Base-by-base conservation (phyloP, 2,329 filamentous ascomycete genomes). In the Pleurostoma richardsiae region DNA sequence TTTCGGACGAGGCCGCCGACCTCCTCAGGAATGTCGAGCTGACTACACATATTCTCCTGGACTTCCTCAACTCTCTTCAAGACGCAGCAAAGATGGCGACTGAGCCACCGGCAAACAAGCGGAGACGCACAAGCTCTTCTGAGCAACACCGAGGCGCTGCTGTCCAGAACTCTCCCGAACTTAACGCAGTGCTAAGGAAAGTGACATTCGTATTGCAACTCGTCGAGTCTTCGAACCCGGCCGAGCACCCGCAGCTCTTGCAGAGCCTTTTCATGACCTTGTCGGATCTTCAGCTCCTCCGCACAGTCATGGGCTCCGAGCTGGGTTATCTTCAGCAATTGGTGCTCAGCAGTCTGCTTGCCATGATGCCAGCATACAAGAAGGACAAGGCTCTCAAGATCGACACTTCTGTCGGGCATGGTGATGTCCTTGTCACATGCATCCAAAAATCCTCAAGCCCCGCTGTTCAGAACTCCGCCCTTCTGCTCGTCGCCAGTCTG, bases 381-480 rank as follows among this genome's bases (percentile, higher is more conserved):
- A 65, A 68, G 43, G 73, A 81, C 64, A 73, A 74, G 59, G 69
- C 67, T 31, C 70, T 86, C 39, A 78, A 80, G 48, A 84, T 95
- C 47, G 89, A 95, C 62, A 82, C 83, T 41, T 85, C 88, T 3
- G 84, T 83, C 36, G 86, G 96, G 38, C 85, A 95, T 48, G 88
- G 90, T 3, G 94, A 99, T 63, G 70, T 97, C 41, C 83, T 99
- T 46, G 90, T 97, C 42, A 91, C 95, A 60, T 96, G 91, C 69
- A 88, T 99, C 40, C 88, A 95, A 59, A 91, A 89, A 51, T 95
- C 91, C 0, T 83, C 88, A 29, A 96, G 88, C 63, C 90, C 91
- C 1, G 90, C 96, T 53, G 90, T 99, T 5, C 95, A 97, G 62
- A 96, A 95, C 60, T 84, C 86, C 5, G 91, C 94, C 4, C 75